Conservation (phyloP, 306 rosid genomes). For the Trifolium subterraneum region DNA sequence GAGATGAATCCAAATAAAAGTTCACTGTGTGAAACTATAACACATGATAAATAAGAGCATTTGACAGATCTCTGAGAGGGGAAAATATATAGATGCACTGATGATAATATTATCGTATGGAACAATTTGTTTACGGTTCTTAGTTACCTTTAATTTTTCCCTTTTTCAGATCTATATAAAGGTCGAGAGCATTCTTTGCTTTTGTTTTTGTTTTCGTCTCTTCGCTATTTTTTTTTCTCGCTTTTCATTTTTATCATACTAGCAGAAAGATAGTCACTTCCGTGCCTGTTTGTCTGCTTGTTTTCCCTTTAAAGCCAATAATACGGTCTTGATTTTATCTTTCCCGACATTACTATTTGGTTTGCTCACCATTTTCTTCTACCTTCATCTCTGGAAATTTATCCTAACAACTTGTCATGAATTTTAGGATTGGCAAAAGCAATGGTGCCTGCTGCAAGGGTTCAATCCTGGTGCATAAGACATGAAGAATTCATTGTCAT, state of each 20-base stretch:
- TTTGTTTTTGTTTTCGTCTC: no score
- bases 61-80: no score
- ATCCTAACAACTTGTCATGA: constrained; percentile 38
- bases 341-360: constrained; percentile 5
- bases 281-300: not conserved
- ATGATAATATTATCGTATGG: no score
- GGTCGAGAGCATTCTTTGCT: no score
- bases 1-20: not conserved
- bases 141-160: no score
- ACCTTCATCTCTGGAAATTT: constrained; percentile 7
- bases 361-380: constrained; percentile 8
- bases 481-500: constrained; percentile 36
- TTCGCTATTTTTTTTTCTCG: no score
- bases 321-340: constrained; percentile 22
- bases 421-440: constrained; percentile 49
- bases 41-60: no score
- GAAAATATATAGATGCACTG: no score
- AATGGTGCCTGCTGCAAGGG: constrained; percentile 43
- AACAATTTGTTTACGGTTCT: no score
- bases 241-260: no score
- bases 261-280: not conserved
- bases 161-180: no score
- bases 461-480: constrained; percentile 30
- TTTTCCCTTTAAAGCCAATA: constrained; percentile 19
- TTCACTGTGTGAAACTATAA: no score